phyloP scores from a whole-genome alignment of 495 filamentous ascomycete species.

The Cudoniella acicularis region DNA sequence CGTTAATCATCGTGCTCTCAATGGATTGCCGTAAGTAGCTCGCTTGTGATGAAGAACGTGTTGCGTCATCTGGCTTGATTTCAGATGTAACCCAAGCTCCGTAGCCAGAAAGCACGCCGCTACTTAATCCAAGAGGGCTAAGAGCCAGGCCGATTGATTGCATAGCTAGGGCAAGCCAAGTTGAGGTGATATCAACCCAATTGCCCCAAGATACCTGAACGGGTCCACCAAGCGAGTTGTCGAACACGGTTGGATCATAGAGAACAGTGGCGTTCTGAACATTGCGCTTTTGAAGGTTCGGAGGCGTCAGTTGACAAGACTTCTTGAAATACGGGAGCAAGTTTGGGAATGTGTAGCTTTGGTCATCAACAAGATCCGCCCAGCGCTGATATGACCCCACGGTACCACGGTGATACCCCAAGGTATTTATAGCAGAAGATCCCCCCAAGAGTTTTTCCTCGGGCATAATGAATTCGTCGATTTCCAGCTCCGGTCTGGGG shows the following conservation, averaged over 20 bases:
- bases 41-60: constrained; percentile 35
- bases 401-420: constrained; percentile 33
- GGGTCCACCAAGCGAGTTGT: constrained; percentile 36
- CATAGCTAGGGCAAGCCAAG: constrained; percentile 34
- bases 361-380: constrained; percentile 55
- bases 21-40: constrained; percentile 29
- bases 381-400: constrained; percentile 46
- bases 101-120: constrained; percentile 36
- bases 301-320: constrained; percentile 43
- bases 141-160: constrained; percentile 30
- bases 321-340: constrained; percentile 53
- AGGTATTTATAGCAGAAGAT: constrained; percentile 28
- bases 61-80: constrained; percentile 31
- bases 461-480: constrained; percentile 23
- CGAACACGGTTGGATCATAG: constrained; percentile 38
- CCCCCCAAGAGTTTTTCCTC: constrained; percentile 26
- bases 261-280: constrained; percentile 40
- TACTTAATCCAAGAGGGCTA: constrained; percentile 36
- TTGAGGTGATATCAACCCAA: constrained; percentile 31
- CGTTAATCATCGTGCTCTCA: neutral
- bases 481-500: constrained; percentile 46
- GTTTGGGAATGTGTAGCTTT: constrained; percentile 49
- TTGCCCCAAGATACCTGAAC: constrained; percentile 49
- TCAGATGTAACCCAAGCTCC: constrained; percentile 36
- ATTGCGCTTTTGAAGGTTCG: constrained; percentile 32